These are phyloP conservation scores for Lizonia empirigonia DNA, from an alignment of 2,329 filamentous ascomycete species.

Conservation along the genomic window DNA sequence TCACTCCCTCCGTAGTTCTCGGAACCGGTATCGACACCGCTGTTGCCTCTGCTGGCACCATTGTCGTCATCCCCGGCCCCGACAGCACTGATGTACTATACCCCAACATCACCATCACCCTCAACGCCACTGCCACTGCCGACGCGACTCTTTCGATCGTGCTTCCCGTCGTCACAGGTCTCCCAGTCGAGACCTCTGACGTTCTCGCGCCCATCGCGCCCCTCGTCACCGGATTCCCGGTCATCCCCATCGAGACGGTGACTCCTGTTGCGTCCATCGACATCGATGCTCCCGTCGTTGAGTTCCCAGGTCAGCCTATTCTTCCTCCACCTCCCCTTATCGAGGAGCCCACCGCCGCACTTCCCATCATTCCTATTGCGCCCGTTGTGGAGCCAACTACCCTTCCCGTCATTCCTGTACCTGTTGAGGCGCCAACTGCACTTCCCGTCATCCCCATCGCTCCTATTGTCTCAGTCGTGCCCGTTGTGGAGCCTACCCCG, in stretches of 20 bases:
- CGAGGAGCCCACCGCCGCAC: background rate
- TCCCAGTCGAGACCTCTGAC: slow-evolving; percentile 3
- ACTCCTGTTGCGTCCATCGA: slow-evolving; percentile 4
- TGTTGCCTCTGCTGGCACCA: slow-evolving; percentile 5
- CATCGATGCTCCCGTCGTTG: background rate
- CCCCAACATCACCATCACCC: slow-evolving; percentile 12
- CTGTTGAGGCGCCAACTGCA: background rate
- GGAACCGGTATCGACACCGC: slow-evolving; percentile 1
- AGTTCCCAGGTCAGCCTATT: slow-evolving; percentile 20
- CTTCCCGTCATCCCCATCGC: background rate
- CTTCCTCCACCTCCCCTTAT: background rate
- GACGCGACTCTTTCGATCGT: slow-evolving; percentile 5
- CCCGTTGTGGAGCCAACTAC: slow-evolving; percentile 2
- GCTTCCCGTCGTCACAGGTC: background rate
- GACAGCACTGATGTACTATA: slow-evolving; percentile 1
- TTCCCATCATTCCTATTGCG: background rate
- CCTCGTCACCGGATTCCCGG: background rate
- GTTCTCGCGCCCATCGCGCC: background rate
- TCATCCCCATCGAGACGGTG: slow-evolving; percentile 2
- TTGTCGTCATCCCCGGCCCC: slow-evolving; percentile 3
- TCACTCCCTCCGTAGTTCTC: slow-evolving; percentile 2
- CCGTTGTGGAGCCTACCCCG: background rate
- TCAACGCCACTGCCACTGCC: slow-evolving; percentile 5
- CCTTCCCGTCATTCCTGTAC: background rate
- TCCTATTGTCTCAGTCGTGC: background rate